Evolutionary conservation across 2,329 filamentous ascomycete genomes (phyloP), one percentile per base, ranked within the genome.

Genomic region (Sporothrix variecibatus): DNA sequence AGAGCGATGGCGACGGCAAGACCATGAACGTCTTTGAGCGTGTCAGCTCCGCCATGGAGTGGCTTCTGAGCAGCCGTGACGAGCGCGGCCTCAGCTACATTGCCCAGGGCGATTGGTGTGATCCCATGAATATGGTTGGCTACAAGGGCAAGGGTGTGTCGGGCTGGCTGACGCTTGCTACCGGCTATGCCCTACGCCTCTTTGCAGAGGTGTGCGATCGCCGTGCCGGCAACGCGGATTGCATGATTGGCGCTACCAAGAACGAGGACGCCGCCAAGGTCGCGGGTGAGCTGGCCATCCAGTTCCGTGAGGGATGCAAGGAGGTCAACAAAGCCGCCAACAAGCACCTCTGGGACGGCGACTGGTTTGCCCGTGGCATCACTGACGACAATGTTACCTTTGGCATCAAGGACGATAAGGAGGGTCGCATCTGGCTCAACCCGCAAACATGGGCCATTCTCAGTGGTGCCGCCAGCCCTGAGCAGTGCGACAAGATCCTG

Each of bases 111-210:
- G 87, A 89, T 78, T 89, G 87, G 87, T 89, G 87, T 76, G 87
- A 89, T 75, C 87, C 87, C 3, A 87, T 89, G 85, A 89, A 89
- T 79, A 89, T 89, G 87, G 87, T 88, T n/a, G 87, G 87, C 3
- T 87, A 86, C 78, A 88, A 88, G 78, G 87, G 87, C 53, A 83
- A 84, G 72, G 87, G 87, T 31, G 87, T 89, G 1, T 89, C 87
- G 0, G 87, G 87, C 26, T 89, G 87, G 87, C 83, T 89, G 46
- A 89, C 87, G 0, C 81, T 89, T 1, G 87, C 87, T 6, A 89
- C 87, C 0, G 87, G 81, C 0, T 87, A 86, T 76, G 86, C 87
- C 0, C 80, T 87, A 28, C 86, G 85, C 15, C 78, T 89, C 0
- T 89, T 87, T 87, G 86, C 87, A 2, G 78, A 79, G n/a, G 81